Base-by-base conservation (phyloP, 2,329 filamentous ascomycete species). In the Bretziella fagacearum region DNA sequence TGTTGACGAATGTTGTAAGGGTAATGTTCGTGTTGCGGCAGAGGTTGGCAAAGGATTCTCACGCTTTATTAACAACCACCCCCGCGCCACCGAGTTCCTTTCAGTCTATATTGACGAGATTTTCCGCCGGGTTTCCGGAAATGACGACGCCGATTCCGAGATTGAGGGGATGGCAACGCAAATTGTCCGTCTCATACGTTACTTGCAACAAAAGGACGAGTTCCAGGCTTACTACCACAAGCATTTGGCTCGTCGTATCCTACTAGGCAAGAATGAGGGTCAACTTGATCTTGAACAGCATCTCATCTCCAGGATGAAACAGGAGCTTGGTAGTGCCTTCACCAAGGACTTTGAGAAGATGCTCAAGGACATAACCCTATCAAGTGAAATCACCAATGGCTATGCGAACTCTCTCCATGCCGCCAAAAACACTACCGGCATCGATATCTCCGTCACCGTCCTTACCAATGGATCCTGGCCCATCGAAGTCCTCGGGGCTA, bases 151-250 rank as follows among this genome's bases (percentile, higher is more conserved):
- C 7, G 25, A 43, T 71, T 17, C 70, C 23, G 89, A 96, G 58
- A 74, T 95, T 11, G 89, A 96, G 56, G 62, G 65, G 6, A 75
- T 93, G 1, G 67, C 96, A 33, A 87, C 95, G 50, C 93, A 91
- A 59, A 87, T 87, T 10, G 93, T 94, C 51, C 77, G 81, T 0
- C 68, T 98, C 5, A 73, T 98, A 45, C 79, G 86, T 39, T 95
- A 93, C 55, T 74, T 98, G 30, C 76, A 79, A 47, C 89, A 96
- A 57, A 91, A 89, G 63, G 91, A 98, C 59, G 70, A 93, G 54
- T 95, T 98, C 57, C 89, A 98, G 65, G 77, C 83, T 3, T 98
- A 98, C 62, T 96, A 98, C 67, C 94, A 96, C 67, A 93, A 93
- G 60, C 91, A 98, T 63, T 71, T 98, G 20, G 89, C 84, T 37